Base-by-base conservation (phyloP, 768 basidiomycete genomes). In the Tremella mesenterica region DNA sequence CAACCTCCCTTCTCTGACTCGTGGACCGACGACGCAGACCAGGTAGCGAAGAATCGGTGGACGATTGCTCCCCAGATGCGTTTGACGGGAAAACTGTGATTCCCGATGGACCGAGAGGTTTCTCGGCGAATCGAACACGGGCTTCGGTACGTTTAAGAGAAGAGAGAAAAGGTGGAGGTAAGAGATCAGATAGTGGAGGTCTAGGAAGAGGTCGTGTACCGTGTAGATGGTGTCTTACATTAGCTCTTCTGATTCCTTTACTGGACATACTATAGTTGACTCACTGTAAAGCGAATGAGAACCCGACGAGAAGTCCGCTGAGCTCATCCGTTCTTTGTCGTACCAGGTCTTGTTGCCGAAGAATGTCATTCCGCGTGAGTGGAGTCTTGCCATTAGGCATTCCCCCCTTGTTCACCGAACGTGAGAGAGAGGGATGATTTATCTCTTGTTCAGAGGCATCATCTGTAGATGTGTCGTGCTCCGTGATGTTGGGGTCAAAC, bases 271-370 rank as follows among this genome's bases (percentile, higher is more conserved):
- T n/a, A n/a, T 7, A 8, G 8, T 10, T 25, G 13, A 63, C 69
- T 36, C 48, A 73, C 71, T 73, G 70, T 26, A 73, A 36, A 0
- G 72, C 72, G 41, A 71, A 71, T 4, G 63, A 66, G 45, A 70
- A 73, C 3, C 66, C 72, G 0, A 67, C 64, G 16, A 73, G 25
- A 14, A 71, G 48, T 0, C 63, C 61, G 18, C 60, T 45, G 4
- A 73, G 55, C 48, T 73, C 72, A 16, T 69, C 63, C 1, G 63
- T 60, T 29, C 60, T 45, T 9, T 63, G 54, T 13, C 44, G 28
- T 9, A 65, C 50, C 20, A 43, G 12, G 25, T 57, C 56, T 30
- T 44, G 29, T 23, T 47, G 21, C 39, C 49, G n/a, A n/a, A n/a
- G n/a, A n/a, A n/a, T n/a, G n/a, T n/a, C n/a, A n/a, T n/a, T n/a